Evolutionary conservation across 2,329 filamentous ascomycete species (phyloP).

Genomic region (Penicillium sumatraense): DNA sequence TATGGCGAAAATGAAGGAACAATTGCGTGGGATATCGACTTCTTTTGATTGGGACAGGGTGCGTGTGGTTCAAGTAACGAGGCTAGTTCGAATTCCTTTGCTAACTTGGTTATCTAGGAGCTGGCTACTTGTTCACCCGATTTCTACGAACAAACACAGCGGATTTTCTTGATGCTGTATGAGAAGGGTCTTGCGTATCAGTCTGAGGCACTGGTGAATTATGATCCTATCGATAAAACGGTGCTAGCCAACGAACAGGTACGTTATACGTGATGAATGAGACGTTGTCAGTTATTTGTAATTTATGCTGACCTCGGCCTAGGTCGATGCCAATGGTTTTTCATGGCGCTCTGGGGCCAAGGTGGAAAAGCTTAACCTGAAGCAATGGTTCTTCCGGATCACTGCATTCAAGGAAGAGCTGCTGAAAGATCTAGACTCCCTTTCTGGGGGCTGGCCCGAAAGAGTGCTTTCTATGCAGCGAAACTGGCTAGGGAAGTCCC

Average conservation of each 20-base stretch:
- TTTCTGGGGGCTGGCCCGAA: slow-evolving; percentile 78
- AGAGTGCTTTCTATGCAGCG: slow-evolving; percentile 80
- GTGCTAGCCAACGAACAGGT: slow-evolving; percentile 87
- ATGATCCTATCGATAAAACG: slow-evolving; percentile 85
- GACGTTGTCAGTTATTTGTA: neutral
- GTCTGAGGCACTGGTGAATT: slow-evolving; percentile 83
- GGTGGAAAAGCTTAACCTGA: slow-evolving; percentile 77
- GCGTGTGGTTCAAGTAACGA: slow-evolving; percentile 41
- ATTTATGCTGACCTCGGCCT: slow-evolving; percentile 6
- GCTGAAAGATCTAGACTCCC: slow-evolving; percentile 69
- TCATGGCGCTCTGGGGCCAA: slow-evolving; percentile 88
- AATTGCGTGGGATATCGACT: slow-evolving; percentile 78
- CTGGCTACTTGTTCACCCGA: slow-evolving; percentile 80
- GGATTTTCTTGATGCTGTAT: slow-evolving; percentile 78
- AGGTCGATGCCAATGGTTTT: slow-evolving; percentile 71
- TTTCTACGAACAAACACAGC: slow-evolving; percentile 90
- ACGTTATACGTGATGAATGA: slow-evolving; percentile 18
- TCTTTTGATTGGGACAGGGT: slow-evolving; percentile 83
- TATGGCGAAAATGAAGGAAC: slow-evolving; percentile 82
- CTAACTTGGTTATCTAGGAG: slow-evolving; percentile 60
- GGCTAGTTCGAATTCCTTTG: neutral
- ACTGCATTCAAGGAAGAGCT: slow-evolving; percentile 76
- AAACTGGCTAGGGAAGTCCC: slow-evolving; percentile 85
- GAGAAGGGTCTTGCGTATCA: slow-evolving; percentile 79
- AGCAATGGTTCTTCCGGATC: slow-evolving; percentile 90